These are phyloP conservation scores for Quercus tomentella DNA, from an alignment of 331 rosid genomes.

Conservation along the genomic window DNA sequence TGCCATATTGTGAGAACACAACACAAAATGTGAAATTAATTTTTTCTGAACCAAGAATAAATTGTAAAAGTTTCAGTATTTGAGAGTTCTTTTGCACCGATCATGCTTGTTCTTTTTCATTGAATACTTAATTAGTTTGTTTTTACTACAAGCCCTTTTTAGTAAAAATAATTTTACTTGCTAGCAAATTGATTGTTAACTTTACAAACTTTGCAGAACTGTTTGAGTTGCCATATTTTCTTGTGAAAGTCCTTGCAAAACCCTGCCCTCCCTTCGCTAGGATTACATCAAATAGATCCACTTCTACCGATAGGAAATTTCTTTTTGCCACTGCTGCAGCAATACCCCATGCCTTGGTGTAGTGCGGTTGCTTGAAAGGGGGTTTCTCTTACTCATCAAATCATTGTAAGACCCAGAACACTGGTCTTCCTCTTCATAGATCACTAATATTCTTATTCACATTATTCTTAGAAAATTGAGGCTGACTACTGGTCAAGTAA, in stretches of 20 bases:
- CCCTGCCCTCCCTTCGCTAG: too few species aligned
- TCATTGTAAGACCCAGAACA: background rate
- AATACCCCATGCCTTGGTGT: too few species aligned
- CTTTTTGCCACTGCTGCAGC: too few species aligned
- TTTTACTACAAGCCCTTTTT: background rate
- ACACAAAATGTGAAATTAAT: too few species aligned
- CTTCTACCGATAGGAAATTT: too few species aligned
- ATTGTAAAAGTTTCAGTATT: background rate
- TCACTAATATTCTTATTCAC: background rate
- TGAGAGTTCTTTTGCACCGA: background rate
- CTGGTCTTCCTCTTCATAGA: background rate
- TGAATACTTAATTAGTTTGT: background rate
- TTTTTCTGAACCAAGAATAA: background rate
- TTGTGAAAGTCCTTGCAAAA: background rate
- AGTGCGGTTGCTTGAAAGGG: too few species aligned
- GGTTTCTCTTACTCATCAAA: background rate
- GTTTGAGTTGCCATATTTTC: background rate
- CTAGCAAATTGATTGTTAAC: background rate
- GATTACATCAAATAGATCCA: too few species aligned
- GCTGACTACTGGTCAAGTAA: background rate
- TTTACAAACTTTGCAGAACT: background rate
- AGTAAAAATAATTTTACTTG: background rate
- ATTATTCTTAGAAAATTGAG: background rate
- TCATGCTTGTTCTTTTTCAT: background rate
- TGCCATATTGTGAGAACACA: background rate